phyloP scores from a whole-genome alignment of 139 green algal genomes.

The Gonium pectorale region DNA sequence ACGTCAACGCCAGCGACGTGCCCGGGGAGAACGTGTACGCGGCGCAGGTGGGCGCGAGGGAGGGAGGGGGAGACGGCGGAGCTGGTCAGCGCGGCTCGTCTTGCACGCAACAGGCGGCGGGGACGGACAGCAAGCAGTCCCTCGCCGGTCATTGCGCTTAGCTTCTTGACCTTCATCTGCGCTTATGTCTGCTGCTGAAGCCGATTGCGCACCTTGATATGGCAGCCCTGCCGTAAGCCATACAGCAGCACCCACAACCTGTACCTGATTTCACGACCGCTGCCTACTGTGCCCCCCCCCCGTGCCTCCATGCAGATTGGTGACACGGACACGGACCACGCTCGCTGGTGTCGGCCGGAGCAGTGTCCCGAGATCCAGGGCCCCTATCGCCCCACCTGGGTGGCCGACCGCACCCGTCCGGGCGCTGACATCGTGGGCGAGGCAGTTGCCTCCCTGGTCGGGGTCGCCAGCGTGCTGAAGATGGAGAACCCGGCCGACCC shows the following conservation, averaged over 20 bases:
- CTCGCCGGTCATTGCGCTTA: too few species aligned
- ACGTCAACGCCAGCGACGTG: slow-evolving; percentile 46
- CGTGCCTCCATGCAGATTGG: slow-evolving; percentile 23
- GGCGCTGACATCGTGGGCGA: slow-evolving; percentile 61
- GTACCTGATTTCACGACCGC: too few species aligned
- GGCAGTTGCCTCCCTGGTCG: slow-evolving; percentile 58
- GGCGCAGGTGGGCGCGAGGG: slow-evolving; percentile 60
- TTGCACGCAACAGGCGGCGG: too few species aligned
- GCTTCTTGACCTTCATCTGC: neutral
- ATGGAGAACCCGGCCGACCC: slow-evolving; percentile 14
- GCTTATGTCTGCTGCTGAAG: too few species aligned
- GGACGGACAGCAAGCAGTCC: too few species aligned
- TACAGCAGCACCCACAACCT: too few species aligned
- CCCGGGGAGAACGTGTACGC: slow-evolving; percentile 55
- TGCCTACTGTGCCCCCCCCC: too few species aligned
- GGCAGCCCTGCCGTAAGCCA: too few species aligned
- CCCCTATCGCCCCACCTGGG: slow-evolving; percentile 41
- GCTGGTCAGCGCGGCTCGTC: too few species aligned
- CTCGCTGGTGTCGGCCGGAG: slow-evolving; percentile 75
- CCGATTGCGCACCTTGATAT: too few species aligned
- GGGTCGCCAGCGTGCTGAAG: slow-evolving; percentile 52
- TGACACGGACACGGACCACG: slow-evolving; percentile 64
- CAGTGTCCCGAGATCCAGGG: slow-evolving; percentile 48
- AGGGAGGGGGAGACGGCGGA: too few species aligned
- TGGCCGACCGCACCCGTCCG: slow-evolving; percentile 3